Evolutionary conservation across 1,284 basidiomycete species (phyloP), one percentile per base, ranked within the genome.

Genomic region (Apiotrichum mycotoxinovorans): DNA sequence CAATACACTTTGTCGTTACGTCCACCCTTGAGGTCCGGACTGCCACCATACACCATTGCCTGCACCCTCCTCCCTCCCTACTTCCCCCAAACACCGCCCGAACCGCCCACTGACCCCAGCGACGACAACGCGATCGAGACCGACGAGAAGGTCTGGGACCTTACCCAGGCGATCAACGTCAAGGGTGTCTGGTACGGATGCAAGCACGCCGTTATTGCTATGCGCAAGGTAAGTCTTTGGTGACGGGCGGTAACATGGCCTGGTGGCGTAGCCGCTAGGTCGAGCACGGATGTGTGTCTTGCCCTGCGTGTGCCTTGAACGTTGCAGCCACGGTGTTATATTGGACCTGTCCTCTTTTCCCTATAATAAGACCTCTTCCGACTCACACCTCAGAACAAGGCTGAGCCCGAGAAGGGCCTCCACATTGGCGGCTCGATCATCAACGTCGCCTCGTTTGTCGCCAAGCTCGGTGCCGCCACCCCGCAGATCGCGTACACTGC

Each of bases 161-260:
- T 92, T 56, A 92, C 90, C 7, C 91, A 94, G 86, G 82, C 85
- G 61, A 88, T 97, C 80, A 98, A 98, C 76, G 85, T 95, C 74
- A 98, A 98, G 79, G 94, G 94, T 54, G 95, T 97, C 58, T 97
- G 94, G 94, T 98, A 88, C 86, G 94, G 95, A 45, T 94, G 89
- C 83, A 96, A 97, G 78, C 87, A 98, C 72, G 94, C 92, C 9
- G 93, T 98, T 71, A 81, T 87, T 54, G 95, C 94, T 25, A 98
- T 98, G 94, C 86, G 91, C 62, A 80, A 74, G 44, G 76, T 75
- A 51, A 62, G 76, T 46, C 1, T 22, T 34, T 40, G 33, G 22
- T 20, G n/a, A 2, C 7, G 30, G 43, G 27, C 15, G 20, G 23
- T 22, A 25, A n/a, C 11, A 8, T 20, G 20, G n/a, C n/a, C n/a